A percentile compares a stretch with the other conserved stretches of the same genome.
Evolutionary conservation across 2,329 filamentous ascomycete species (phyloP).

Genomic region (Pseudodiploospora longispora): DNA sequence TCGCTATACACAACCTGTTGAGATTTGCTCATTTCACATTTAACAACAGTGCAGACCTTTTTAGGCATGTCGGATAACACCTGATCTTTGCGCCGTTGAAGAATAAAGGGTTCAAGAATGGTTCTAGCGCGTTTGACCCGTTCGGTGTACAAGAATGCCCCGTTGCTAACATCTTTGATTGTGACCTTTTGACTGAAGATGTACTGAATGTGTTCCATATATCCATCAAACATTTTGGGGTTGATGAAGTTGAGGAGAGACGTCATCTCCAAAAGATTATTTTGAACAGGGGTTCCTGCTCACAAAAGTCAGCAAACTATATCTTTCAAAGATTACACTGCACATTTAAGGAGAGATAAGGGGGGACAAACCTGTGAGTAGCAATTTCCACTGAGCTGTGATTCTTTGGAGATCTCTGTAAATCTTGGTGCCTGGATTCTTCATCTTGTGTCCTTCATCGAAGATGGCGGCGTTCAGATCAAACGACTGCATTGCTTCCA

Average conservation of each 20-base stretch:
- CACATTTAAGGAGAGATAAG: not conserved
- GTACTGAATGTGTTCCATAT: constrained; percentile 69
- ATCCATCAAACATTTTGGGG: constrained; percentile 69
- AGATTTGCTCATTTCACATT: constrained; percentile 66
- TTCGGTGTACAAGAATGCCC: constrained; percentile 76
- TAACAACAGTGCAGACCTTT: constrained; percentile 71
- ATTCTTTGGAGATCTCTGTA: constrained; percentile 76
- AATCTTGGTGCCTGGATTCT: constrained; percentile 75
- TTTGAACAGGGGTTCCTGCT: constrained; percentile 80
- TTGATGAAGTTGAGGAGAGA: constrained; percentile 92
- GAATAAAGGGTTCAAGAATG: constrained; percentile 91
- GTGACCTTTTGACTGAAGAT: constrained; percentile 92
- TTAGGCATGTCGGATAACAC: constrained; percentile 76
- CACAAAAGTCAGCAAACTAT: constrained; percentile 25
- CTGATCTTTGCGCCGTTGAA: constrained; percentile 88
- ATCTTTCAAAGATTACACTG: not conserved
- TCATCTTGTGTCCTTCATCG: constrained; percentile 90
- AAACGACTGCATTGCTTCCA: constrained; percentile 41
- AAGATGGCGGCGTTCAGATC: constrained; percentile 59
- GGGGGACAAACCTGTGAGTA: constrained; percentile 45
- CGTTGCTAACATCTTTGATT: constrained; percentile 69
- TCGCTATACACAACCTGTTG: constrained; percentile 68
- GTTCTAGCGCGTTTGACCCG: constrained; percentile 79
- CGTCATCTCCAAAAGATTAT: constrained; percentile 88
- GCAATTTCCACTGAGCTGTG: constrained; percentile 70